Percentiles rank a stretch among this genome's conserved stretches.
phyloP scores from a whole-genome alignment of 371 early-diverging fungal genomes.

The Neoconidiobolus thromboides region DNA sequence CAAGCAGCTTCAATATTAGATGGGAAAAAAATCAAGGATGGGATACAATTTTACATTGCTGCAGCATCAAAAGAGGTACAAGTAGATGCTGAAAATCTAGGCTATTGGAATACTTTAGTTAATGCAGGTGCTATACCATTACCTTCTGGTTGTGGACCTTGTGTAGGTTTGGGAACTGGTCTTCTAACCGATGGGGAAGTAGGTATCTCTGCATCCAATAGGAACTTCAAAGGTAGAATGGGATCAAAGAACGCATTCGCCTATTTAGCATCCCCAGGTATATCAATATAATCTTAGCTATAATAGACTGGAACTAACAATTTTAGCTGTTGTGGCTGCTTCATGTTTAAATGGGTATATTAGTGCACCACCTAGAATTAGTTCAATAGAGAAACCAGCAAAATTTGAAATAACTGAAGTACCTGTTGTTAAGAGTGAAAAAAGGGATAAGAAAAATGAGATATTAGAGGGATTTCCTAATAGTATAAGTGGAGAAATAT shows the following conservation, averaged over 20 bases:
- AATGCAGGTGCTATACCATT: constrained; percentile 77
- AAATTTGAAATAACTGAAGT: not conserved
- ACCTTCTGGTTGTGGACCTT: constrained; percentile 93
- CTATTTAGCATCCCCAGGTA: constrained; percentile 69
- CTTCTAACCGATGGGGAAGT: constrained; percentile 82
- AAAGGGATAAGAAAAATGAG: no score
- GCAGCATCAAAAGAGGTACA: constrained; percentile 84
- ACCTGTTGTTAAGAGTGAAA: not conserved
- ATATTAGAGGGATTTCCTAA: constrained; percentile 45
- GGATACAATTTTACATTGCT: constrained; percentile 90
- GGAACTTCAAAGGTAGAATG: constrained; percentile 96
- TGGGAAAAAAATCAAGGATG: constrained; percentile 47
- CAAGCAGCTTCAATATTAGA: constrained; percentile 73
- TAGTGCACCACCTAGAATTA: constrained; percentile 26
- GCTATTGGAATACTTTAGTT: constrained; percentile 72
- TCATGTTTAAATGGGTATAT: constrained; percentile 70
- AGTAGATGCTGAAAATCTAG: constrained; percentile 55
- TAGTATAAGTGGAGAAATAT: constrained; percentile 48
- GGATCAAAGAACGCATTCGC: constrained; percentile 76
- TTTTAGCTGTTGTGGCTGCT: constrained; percentile 62
- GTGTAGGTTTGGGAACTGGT: constrained; percentile 82
- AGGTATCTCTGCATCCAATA: constrained; percentile 90
- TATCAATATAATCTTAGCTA: constrained; percentile 9
- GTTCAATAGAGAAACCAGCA: not conserved
- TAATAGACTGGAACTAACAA: not conserved